phyloP scores from a whole-genome alignment of 2,329 filamentous ascomycete species.

The Didymella keratinophila region DNA sequence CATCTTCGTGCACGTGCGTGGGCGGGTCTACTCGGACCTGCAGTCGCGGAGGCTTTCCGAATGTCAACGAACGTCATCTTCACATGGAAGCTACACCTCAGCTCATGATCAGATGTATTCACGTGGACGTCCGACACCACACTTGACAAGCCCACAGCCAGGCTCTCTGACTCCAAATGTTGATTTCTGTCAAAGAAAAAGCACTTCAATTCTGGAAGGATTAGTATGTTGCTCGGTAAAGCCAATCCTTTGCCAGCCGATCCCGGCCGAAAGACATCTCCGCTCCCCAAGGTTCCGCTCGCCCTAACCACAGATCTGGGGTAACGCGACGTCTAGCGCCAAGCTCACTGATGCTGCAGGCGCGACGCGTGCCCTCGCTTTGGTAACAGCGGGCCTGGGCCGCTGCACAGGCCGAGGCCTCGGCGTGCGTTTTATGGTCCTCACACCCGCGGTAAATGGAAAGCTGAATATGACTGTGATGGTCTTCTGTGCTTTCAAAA shows the following conservation, averaged over 20 bases:
- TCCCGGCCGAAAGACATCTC: constrained; percentile 39
- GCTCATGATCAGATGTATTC: constrained; percentile 10
- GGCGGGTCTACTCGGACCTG: constrained; percentile 27
- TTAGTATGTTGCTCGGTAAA: constrained; percentile 16
- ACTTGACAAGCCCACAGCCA: constrained; percentile 18
- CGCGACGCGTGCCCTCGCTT: constrained; percentile 31
- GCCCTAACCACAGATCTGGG: constrained; percentile 45
- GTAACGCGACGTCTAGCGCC: constrained; percentile 33
- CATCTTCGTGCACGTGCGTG: constrained; percentile 32
- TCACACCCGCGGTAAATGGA: constrained; percentile 43
- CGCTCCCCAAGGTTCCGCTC: constrained; percentile 43
- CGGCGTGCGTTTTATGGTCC: constrained; percentile 38
- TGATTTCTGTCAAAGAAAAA: constrained; percentile 1
- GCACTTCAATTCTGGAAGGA: neutral
- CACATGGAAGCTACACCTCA: constrained; percentile 33
- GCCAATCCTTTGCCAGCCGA: constrained; percentile 34
- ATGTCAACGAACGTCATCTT: constrained; percentile 43
- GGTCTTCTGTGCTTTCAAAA: constrained; percentile 23
- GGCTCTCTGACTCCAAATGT: constrained; percentile 10
- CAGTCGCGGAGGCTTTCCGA: constrained; percentile 34
- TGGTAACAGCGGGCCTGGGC: constrained; percentile 22
- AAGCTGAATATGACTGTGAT: constrained; percentile 37
- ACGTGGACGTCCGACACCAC: constrained; percentile 5
- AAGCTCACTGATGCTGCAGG: constrained; percentile 28
- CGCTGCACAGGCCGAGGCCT: constrained; percentile 43